phyloP scores from a whole-genome alignment of 345 rosid species.

The Moricandia moricandioides region DNA sequence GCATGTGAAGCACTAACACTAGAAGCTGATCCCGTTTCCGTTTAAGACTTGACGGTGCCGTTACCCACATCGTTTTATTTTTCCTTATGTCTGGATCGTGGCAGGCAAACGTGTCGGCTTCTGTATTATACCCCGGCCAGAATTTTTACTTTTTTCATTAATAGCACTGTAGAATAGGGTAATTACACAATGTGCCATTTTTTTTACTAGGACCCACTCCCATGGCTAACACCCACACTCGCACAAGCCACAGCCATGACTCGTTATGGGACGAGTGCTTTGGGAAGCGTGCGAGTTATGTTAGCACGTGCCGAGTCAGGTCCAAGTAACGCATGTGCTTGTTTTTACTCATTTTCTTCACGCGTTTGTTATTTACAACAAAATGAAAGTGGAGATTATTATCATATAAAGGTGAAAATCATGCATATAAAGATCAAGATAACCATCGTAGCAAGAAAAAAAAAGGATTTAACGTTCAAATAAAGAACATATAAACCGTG shows the following conservation, averaged over 20 bases:
- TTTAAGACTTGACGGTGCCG: constrained; percentile 31
- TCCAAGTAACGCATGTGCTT: constrained; percentile 2
- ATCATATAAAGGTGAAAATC: background rate
- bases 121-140: constrained; percentile 33
- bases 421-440: background rate
- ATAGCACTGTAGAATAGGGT: background rate
- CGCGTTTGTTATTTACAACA: background rate
- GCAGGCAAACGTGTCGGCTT: constrained; percentile 45
- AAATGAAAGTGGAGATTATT: background rate
- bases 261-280: constrained; percentile 30
- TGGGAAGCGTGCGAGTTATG: constrained; percentile 27
- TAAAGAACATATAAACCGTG: background rate
- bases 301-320: constrained; percentile 26
- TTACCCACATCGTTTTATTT: constrained; percentile 19
- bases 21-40: constrained; percentile 18
- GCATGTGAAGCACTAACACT: constrained; percentile 12
- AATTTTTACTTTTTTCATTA: background rate
- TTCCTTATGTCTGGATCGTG: constrained; percentile 37
- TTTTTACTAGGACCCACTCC: constrained; percentile 23
- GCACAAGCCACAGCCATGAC: constrained; percentile 27
- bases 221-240: constrained; percentile 33
- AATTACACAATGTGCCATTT: constrained; percentile 18
- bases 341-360: background rate
- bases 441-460: background rate
- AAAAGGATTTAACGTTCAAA: background rate